Percentiles rank a stretch among this genome's conserved stretches.
Evolutionary conservation across 78 protist species (phyloP).

Genomic region (Diacronema lutheri): DNA sequence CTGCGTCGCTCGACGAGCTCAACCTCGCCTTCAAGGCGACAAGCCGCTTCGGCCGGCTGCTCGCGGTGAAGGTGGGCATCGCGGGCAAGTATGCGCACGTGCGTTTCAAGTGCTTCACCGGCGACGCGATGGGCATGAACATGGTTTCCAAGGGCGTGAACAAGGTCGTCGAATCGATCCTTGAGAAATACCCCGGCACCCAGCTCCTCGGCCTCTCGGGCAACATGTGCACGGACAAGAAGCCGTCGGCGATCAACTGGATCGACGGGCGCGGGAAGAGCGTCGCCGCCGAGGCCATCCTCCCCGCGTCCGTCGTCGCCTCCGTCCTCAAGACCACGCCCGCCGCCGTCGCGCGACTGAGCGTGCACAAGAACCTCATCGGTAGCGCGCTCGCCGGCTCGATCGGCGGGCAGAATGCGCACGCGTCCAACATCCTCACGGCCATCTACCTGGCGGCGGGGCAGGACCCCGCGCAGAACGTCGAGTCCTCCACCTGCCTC

Average conservation of each 20-base stretch:
- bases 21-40: conserved; percentile 51
- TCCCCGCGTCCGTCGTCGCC: conserved; percentile 64
- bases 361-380: conserved; percentile 81
- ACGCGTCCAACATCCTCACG: conserved; percentile 92
- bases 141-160: conserved; percentile 82
- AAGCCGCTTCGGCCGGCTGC: conserved; percentile 66
- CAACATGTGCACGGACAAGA: conserved; percentile 86
- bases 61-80: background rate
- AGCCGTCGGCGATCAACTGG: conserved; percentile 78
- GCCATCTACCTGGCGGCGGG: conserved; percentile 94
- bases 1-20: background rate
- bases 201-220: conserved; percentile 56
- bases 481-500: conserved; percentile 86
- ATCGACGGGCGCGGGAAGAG: conserved; percentile 90
- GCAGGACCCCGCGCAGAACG: conserved; percentile 95
- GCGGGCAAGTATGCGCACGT: conserved; percentile 63
- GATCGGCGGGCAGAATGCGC: conserved; percentile 88
- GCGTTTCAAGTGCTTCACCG: conserved; percentile 66
- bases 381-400: conserved; percentile 87
- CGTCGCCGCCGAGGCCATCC: conserved; percentile 83
- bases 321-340: conserved; percentile 78
- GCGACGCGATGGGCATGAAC: conserved; percentile 96
- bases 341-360: conserved; percentile 60
- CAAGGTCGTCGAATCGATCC: conserved; percentile 37
- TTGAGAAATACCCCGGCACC: conserved; percentile 44